Base-by-base conservation (phyloP, 805 yeast species). In the Yamadazyma phyllophila region DNA sequence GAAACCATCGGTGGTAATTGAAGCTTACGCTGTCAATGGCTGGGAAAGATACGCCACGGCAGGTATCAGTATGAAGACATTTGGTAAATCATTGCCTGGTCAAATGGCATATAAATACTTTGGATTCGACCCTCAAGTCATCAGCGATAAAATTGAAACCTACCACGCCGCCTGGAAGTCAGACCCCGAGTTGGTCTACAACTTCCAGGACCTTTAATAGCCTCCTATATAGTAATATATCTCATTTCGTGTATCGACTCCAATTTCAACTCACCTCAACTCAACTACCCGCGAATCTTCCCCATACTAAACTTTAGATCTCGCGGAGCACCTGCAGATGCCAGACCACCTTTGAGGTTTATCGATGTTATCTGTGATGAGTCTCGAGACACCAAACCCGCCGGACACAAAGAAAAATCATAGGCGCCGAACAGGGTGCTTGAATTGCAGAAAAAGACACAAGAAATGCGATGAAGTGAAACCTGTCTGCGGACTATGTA, bases 41-140 rank as follows among this genome's bases (percentile, higher is more conserved):
- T 66, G 72, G 72, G 68, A 66, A 45, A 52, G 63, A 42, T 63
- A 62, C 45, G 69, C 70, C 12, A 57, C 54, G 29, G 71, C 69
- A 24, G 67, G 69, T 42, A 52, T 62, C 46, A 61, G 54, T 40
- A 54, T 66, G 65, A 53, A 57, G 27, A 50, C 58, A 1, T 66
- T 60, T 43, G 72, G 72, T 27, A 65, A 61, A 34, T 64, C 69
- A 1, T 56, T 66, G 39, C 67, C 71, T 6, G 67, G 67, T n/a
- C 42, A 49, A 12, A 57, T 48, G 36, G 61, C 59, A 11, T 67
- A 66, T 48, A 51, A 63, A 8, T 58, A 57, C 45, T 66, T 63
- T 49, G 70, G 69, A 5, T 66, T 48, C 46, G 49, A 57, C 32
- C 46, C 55, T 14, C 52, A 52, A 7, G 39, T 37, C 7, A 60